phyloP scores from a whole-genome alignment of 768 basidiomycete genomes.

The Mycena chlorophos region DNA sequence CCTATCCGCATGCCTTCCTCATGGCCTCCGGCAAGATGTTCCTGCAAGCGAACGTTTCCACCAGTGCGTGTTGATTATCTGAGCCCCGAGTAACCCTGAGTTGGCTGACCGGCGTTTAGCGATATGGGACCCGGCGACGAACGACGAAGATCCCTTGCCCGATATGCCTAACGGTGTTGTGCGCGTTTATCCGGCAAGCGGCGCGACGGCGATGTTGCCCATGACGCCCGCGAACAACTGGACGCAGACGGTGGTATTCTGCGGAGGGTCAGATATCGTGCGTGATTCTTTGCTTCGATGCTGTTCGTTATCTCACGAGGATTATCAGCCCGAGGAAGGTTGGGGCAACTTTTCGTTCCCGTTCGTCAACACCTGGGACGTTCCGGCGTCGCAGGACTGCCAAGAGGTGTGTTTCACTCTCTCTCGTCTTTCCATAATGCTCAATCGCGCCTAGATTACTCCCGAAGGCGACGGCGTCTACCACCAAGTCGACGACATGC shows the following conservation, averaged over 20 bases:
- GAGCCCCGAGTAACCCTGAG: neutral
- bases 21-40: constrained; percentile 68
- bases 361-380: constrained; percentile 67
- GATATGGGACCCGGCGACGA: constrained; percentile 52
- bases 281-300: neutral
- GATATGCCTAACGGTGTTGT: constrained; percentile 65
- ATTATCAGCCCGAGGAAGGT: constrained; percentile 45
- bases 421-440: neutral
- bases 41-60: constrained; percentile 78
- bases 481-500: constrained; percentile 67
- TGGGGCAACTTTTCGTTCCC: constrained; percentile 81
- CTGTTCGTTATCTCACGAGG: neutral
- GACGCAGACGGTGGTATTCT: constrained; percentile 81
- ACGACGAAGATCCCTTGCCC: constrained; percentile 62
- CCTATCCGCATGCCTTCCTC: constrained; percentile 71
- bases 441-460: constrained; percentile 45
- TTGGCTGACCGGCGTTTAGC: constrained; percentile 25
- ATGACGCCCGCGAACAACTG: constrained; percentile 88
- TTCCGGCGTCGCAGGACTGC: constrained; percentile 69
- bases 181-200: constrained; percentile 27
- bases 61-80: constrained; percentile 46
- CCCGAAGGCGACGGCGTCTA: constrained; percentile 63
- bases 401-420: constrained; percentile 41
- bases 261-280: constrained; percentile 73
- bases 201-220: constrained; percentile 85